Evolutionary conservation across 306 rosid genomes (phyloP), one percentile per base, ranked within the genome.

Genomic region (Pyrus pyrifolia): DNA sequence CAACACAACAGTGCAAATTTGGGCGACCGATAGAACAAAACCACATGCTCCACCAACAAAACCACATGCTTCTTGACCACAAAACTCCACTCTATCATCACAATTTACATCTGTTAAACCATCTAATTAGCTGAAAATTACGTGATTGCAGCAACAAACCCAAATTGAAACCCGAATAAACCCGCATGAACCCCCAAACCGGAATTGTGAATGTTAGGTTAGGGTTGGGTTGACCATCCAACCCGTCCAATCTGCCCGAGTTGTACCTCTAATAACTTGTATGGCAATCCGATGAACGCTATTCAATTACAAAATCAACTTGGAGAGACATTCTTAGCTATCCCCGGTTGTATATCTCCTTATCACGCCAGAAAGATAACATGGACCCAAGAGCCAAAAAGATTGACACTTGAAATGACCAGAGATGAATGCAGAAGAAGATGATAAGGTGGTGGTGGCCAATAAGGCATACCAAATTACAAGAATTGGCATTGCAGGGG

Each of bases 11-110:
- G 80, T 78, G 82, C 83, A 65, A 75, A 66, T 79, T 69, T 9
- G 67, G 80, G 81, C 75, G 70, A 75, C 77, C 75, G 81, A 57
- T 33, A 75, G 80, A 81, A 84, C 86, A 86, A 76, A 74, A 42
- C 83, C 97, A 88, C 93, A 84, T 89, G 97, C 68, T 73, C 70
- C 72, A 69, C 59, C 76, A 81, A 84, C 86, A 86, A 76, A 74
- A 42, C 83, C 97, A 88, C 91, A 84, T 89, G 97, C 65, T 71
- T 67, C 44, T 72, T 77, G 29, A 68, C 83, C 79, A 75, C 84
- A 76, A 78, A 71, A 61, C 69, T n/a, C 30, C 52, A 46, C 66
- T 12, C 59, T 64, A 61, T 45, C 70, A 76, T 42, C 71, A 78
- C 55, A 67, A 78, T 74, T 49, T 49, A 35, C 77, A 64, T 64